Conservation (phyloP, 148 eudicot genomes). For the Rhododendron ovatum region DNA sequence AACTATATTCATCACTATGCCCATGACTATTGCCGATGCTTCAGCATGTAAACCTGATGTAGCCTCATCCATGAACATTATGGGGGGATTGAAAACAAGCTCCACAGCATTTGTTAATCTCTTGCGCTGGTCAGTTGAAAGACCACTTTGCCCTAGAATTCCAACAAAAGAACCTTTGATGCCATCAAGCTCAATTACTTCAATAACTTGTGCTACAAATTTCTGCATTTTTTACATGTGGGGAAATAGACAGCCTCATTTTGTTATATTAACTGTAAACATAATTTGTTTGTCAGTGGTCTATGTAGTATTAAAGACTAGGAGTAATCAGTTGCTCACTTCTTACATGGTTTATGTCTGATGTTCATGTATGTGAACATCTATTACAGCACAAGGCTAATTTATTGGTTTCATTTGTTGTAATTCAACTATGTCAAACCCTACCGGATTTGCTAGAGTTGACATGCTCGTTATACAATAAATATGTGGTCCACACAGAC, state of each 20-base stretch:
- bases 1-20: too few relatives aligned
- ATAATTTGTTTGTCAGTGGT: not conserved
- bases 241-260: not conserved
- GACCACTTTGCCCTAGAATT: too few relatives aligned
- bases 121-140: too few relatives aligned
- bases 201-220: constrained; percentile 43
- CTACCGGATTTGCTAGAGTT: not conserved
- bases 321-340: not conserved
- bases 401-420: not conserved
- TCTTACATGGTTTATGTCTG: not conserved
- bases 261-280: not conserved
- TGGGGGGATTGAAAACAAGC: too few relatives aligned
- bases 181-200: too few relatives aligned
- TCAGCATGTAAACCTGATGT: too few relatives aligned
- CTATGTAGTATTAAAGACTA: not conserved
- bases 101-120: too few relatives aligned
- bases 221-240: constrained; percentile 19
- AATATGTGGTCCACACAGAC: too few relatives aligned
- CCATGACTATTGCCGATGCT: too few relatives aligned
- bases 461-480: too few relatives aligned
- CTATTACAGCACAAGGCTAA: not conserved
- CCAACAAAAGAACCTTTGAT: not conserved
- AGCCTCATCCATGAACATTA: too few relatives aligned
- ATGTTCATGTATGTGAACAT: not conserved
- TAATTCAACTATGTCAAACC: not conserved